Conservation (phyloP, 2,329 filamentous ascomycete genomes). For the Beauveria caledonica region DNA sequence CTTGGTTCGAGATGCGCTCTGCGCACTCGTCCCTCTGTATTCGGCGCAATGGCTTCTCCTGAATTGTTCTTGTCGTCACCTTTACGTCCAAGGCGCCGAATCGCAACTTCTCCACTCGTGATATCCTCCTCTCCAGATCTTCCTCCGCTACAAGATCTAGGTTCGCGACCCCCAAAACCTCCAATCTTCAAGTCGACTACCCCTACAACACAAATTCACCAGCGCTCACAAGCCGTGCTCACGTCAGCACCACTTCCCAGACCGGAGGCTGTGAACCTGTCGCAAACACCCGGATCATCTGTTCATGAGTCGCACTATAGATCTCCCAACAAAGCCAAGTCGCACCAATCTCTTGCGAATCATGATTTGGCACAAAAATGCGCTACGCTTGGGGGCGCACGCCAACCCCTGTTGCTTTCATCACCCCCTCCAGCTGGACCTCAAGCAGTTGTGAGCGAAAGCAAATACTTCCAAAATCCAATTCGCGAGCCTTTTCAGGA, state of each 20-base stretch:
- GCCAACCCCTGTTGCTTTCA: neutral
- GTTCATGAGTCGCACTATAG: conserved; percentile 6
- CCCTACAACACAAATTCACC: neutral
- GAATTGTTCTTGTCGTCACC: conserved; percentile 25
- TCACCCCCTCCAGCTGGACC: neutral
- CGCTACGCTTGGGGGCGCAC: neutral
- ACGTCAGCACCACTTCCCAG: neutral
- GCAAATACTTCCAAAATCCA: neutral
- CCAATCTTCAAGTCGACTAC: conserved; percentile 1
- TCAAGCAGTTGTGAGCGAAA: neutral
- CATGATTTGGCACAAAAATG: neutral
- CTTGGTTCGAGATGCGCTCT: conserved; percentile 34
- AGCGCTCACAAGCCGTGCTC: neutral
- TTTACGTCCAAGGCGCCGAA: conserved; percentile 21
- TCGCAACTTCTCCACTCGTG: conserved; percentile 25
- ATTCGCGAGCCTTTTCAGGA: neutral
- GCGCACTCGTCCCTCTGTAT: conserved; percentile 30
- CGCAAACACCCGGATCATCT: neutral
- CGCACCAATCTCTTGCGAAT: neutral
- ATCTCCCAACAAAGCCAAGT: neutral
- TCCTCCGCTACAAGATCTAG: conserved; percentile 42
- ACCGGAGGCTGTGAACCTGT: neutral
- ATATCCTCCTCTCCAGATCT: conserved; percentile 47
- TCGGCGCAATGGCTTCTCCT: conserved; percentile 26
- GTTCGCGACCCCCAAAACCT: conserved; percentile 24